phyloP scores from a whole-genome alignment of 495 filamentous ascomycete genomes.

The Annulohypoxylon moriforme region DNA sequence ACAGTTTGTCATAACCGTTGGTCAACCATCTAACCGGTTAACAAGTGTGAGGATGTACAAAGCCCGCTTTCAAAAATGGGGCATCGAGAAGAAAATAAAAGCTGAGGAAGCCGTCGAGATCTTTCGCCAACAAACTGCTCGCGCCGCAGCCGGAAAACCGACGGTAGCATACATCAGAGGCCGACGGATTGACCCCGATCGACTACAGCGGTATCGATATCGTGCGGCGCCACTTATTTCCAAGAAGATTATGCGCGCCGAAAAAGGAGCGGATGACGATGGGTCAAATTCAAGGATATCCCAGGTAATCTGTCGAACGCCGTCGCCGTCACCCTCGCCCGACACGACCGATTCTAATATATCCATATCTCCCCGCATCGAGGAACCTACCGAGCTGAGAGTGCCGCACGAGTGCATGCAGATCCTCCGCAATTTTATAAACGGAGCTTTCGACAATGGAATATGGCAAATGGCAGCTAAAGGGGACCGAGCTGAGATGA shows the following conservation, averaged over 20 bases:
- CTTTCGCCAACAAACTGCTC: conserved; percentile 48
- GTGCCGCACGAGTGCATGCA: conserved; percentile 50
- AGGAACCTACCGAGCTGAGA: conserved; percentile 43
- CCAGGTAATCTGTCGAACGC: conserved; percentile 51
- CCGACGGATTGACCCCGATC: conserved; percentile 48
- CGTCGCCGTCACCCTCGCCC: conserved; percentile 43
- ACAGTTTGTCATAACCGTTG: background rate
- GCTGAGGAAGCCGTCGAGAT: conserved; percentile 52
- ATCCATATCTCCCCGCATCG: conserved; percentile 44
- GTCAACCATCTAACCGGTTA: conserved; percentile 4
- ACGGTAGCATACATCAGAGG: conserved; percentile 51
- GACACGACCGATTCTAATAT: conserved; percentile 34
- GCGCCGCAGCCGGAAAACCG: conserved; percentile 48
- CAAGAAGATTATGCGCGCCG: conserved; percentile 42
- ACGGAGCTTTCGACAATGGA: conserved; percentile 45
- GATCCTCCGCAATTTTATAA: conserved; percentile 49
- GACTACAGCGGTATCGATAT: conserved; percentile 52
- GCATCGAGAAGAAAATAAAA: conserved; percentile 58
- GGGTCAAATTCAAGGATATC: conserved; percentile 9
- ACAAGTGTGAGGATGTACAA: conserved; percentile 58
- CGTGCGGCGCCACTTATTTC: conserved; percentile 45
- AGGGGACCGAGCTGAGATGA: conserved; percentile 37
- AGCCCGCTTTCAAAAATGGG: conserved; percentile 57
- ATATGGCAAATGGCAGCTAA: conserved; percentile 43
- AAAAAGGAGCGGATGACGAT: conserved; percentile 24